These are phyloP conservation scores for Schizonepeta tenuifolia DNA, from an alignment of 257 asterid genomes.

Conservation along the genomic window DNA sequence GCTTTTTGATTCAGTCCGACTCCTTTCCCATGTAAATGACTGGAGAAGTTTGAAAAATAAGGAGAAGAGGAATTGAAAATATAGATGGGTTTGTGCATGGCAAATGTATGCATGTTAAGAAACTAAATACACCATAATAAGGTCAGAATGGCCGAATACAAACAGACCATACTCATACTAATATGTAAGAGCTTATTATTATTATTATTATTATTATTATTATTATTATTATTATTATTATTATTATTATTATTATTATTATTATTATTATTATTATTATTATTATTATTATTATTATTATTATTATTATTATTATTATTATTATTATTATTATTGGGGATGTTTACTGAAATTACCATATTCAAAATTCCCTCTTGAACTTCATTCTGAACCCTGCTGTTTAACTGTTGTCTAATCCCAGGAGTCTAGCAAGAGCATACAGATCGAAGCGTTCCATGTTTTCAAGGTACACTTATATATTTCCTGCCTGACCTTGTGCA, in stretches of 20 bases:
- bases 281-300: too few species aligned
- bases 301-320: too few species aligned
- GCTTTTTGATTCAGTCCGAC: conserved; percentile 12
- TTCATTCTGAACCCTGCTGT: conserved; percentile 4
- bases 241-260: too few species aligned
- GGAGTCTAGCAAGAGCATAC: conserved; percentile 95
- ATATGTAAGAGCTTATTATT: not conserved
- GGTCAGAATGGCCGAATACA: not conserved
- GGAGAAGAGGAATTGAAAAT: not conserved
- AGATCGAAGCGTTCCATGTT: conserved; percentile 91
- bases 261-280: too few species aligned
- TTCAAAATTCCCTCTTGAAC: not conserved
- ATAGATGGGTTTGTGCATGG: not conserved
- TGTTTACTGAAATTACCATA: conserved; percentile 1
- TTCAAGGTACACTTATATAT: conserved; percentile 63
- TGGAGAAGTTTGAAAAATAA: conserved; percentile 4
- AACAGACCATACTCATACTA: not conserved
- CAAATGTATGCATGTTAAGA: conserved; percentile 19
- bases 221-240: too few species aligned
- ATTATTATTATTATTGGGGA: too few species aligned
- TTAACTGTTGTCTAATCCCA: conserved; percentile 46
- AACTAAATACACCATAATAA: not conserved
- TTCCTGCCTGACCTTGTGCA: conserved; percentile 4
- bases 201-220: too few species aligned
- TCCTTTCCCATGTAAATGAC: conserved; percentile 18